Evolutionary conservation across 305 asterid genomes (phyloP), one percentile per base, ranked within the genome.

Genomic region (Rubia tinctorum): DNA sequence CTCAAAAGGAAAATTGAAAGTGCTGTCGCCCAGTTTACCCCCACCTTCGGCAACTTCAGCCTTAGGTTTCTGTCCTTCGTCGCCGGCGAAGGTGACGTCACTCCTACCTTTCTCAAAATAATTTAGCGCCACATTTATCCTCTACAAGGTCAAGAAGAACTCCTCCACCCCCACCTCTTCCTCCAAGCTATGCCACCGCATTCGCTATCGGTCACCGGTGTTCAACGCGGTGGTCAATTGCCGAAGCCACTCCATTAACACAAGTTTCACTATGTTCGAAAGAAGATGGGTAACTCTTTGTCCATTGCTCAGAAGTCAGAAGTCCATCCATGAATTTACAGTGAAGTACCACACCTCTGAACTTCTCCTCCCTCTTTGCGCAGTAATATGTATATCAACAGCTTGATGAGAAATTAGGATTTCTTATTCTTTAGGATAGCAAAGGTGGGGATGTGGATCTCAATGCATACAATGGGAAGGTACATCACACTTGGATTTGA

Each of bases 131-230:
- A 78, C 79, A 22, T 81, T 84, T 87, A 88, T 86, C 86, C 92
- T 84, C 77, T 84, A 79, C 20, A 90, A 71, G 69, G 88, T 88
- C 0, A 88, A 80, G 71, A 87, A 88, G 68, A 90, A 90, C 75
- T 88, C 94, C 0, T 90, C 91, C 65, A n/a, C n/a, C n/a, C n/a
- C n/a, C n/a, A 90, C 96, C 75, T 90, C 94, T 72, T 80, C 90
- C 79, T 88, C 96, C 56, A 2, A 93, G 93, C 27, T 84, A 75
- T 62, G 88, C 60, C 39, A 43, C 68, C 39, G 75, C 79, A n/a
- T 58, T 30, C 34, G 1, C 65, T 7, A 20, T 6, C 7, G 2
- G 18, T 61, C 39, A n/a, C 39, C 66, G 66, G 42, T 60, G 8
- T 37, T 60, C 17, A 60, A 37, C 66, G 66, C 66, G 66, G 9